Evolutionary conservation across 768 basidiomycete genomes (phyloP).

Genomic region (Dioszegia aurantiaca): DNA sequence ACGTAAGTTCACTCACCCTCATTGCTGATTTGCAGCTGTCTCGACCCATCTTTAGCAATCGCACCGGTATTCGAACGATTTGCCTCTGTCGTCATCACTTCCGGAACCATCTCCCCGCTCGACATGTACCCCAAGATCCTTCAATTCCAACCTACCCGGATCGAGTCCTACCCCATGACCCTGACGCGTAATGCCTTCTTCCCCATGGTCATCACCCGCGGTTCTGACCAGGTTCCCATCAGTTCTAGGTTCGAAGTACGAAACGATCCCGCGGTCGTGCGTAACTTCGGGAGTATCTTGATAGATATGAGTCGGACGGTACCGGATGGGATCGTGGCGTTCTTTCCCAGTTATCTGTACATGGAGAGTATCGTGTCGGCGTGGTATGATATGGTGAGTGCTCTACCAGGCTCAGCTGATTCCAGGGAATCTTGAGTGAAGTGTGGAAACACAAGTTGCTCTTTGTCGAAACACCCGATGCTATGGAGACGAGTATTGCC

Average conservation of each 20-base stretch:
- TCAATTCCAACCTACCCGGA: constrained; percentile 92
- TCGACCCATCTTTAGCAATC: constrained; percentile 96
- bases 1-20: constrained; percentile 60
- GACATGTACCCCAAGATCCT: constrained; percentile 99
- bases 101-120: constrained; percentile 93
- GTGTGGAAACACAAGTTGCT: constrained; percentile 99
- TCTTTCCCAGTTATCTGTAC: constrained; percentile 98
- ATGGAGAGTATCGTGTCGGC: constrained; percentile 99
- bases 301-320: constrained; percentile 97
- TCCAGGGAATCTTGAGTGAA: constrained; percentile 93
- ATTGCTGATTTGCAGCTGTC: constrained; percentile 61
- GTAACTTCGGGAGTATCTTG: constrained; percentile 97
- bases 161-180: constrained; percentile 98
- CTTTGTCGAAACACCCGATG: constrained; percentile 98
- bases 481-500: constrained; percentile 96
- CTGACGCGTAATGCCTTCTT: constrained; percentile 92
- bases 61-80: constrained; percentile 98
- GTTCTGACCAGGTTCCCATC: constrained; percentile 97
- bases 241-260: constrained; percentile 97
- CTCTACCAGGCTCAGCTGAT: not conserved
- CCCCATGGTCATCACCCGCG: constrained; percentile 94
- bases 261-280: constrained; percentile 97
- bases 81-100: constrained; percentile 96
- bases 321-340: constrained; percentile 96
- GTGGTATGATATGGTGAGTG: constrained; percentile 99